Evolutionary conservation across 116 monocot genomes (phyloP).

Genomic region (Phalaenopsis hybrid): DNA sequence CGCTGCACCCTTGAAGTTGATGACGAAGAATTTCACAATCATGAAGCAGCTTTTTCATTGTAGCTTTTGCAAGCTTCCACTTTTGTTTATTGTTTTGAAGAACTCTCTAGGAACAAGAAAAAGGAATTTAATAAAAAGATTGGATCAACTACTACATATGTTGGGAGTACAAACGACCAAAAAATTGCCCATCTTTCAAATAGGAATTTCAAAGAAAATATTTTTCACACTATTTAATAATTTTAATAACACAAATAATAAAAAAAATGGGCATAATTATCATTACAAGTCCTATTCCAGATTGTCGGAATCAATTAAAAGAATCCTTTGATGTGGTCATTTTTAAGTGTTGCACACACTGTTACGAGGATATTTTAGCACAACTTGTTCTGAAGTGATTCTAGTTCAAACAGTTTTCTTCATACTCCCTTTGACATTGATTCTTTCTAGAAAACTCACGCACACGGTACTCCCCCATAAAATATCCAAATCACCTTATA

Average conservation of each 20-base stretch:
- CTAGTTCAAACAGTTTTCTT: not conserved
- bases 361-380: no score
- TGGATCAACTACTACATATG: not conserved
- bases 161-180: not conserved
- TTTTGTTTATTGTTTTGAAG: slow-evolving; percentile 53
- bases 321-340: no score
- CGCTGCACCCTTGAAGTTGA: slow-evolving; percentile 67
- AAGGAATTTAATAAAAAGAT: not conserved
- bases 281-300: no score
- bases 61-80: slow-evolving; percentile 23
- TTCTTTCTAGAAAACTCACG: not conserved
- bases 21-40: slow-evolving; percentile 68
- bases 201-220: not conserved
- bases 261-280: no score
- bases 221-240: not conserved
- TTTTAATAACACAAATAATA: no score
- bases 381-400: no score
- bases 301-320: no score
- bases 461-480: not conserved
- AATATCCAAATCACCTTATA: not conserved
- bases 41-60: slow-evolving; percentile 46
- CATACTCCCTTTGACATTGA: not conserved
- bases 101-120: slow-evolving; percentile 33
- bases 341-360: no score
- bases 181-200: not conserved